Evolutionary conservation across 108 stramenopile species (phyloP), one percentile per base, ranked within the genome.

Genomic region (Cyclostephanos invisitatus): DNA sequence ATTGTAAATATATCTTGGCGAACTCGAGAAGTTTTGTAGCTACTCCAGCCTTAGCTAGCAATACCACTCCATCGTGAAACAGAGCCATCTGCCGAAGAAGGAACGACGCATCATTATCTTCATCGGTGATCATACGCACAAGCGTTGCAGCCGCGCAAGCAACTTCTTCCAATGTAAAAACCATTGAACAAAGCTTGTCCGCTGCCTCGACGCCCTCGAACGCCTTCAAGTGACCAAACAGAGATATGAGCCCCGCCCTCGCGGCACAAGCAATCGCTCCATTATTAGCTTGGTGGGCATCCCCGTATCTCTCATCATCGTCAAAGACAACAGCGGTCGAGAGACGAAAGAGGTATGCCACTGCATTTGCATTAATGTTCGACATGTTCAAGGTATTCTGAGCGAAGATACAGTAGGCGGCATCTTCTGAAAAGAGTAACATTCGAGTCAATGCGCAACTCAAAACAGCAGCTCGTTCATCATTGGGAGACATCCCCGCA

Each of bases 1-100:
- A 64, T 14, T 53, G 51, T 12, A 53, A 51, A 63, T 87, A 85
- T 7, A 42, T 29, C 48, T 67, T 62, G 21, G 87, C 83, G 40
- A 85, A 83, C 17, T 62, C 37, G 21, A 83, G 64, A 51, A 89
- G 50, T 29, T 74, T 73, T 18, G 42, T 56, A 11, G 66, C 72
- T 32, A 89, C 68, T 42, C 86, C 79, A 22, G 82, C 64, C 29
- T 83, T 70, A 5, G 85, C 69, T 18, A 89, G 67, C 29, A 79
- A 62, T 49, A 78, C 72, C 25, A 82, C 62, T 49, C 88, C 88
- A 36, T 64, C 70, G 54, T 50, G 68, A 47, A 67, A 71, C 24
- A 79, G 28, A 42, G 84, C 82, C 32, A 86, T 80, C 37, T 78
- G 62, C 65, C 84, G 80, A 14, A 89, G 77, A 59, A 89, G 48